phyloP scores from a whole-genome alignment of 164 flowering plant genomes.

The Hamamelis virginiana region DNA sequence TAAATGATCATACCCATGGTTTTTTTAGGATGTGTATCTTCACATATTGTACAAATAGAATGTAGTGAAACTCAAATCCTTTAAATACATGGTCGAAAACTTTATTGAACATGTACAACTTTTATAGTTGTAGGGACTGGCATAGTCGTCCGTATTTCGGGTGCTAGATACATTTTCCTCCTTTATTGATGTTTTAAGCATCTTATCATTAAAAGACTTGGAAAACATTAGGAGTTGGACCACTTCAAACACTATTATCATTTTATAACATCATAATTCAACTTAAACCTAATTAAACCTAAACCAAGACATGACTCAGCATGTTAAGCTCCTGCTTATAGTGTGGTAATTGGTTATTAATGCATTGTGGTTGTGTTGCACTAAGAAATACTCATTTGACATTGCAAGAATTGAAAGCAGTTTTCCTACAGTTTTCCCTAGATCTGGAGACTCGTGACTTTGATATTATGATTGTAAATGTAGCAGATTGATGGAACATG shows the following conservation, averaged over 20 bases:
- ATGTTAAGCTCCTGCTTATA: neutral
- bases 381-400: neutral
- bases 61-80: constrained; percentile 11
- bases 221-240: neutral
- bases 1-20: constrained; percentile 30
- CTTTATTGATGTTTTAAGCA: neutral
- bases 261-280: neutral
- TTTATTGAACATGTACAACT: neutral
- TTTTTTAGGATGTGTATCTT: constrained; percentile 30
- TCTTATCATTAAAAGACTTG: neutral
- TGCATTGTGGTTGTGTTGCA: too few species aligned
- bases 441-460: too few species aligned
- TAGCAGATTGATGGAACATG: too few species aligned
- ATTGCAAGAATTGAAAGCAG: neutral
- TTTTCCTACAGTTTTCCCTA: too few species aligned
- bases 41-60: constrained; percentile 37
- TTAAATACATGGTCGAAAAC: neutral
- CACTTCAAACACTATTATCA: too few species aligned
- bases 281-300: neutral
- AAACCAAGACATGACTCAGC: neutral
- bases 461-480: too few species aligned
- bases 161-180: neutral
- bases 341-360: too few species aligned
- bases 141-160: neutral
- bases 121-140: neutral